Base-by-base conservation (phyloP, 371 early-diverging fungal species). In the Actinomortierella ambigua region DNA sequence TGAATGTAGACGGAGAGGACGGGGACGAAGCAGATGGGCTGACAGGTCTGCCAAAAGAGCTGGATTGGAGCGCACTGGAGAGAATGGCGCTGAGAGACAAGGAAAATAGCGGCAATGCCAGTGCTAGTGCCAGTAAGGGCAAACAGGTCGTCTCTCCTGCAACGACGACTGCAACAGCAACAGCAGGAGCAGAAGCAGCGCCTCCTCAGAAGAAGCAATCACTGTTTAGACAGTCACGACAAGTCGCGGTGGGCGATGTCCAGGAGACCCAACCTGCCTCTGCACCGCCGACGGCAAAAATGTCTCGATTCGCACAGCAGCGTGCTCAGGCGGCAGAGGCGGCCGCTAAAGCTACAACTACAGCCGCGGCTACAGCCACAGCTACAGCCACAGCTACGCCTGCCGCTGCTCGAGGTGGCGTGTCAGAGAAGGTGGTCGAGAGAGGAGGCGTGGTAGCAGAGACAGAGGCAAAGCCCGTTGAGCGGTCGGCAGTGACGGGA, bases 201-300 rank as follows among this genome's bases (percentile, higher is more conserved):
- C 65, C 71, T 13, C n/a, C 65, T 13, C 62, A 58, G 48, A 70
- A 70, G 29, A 70, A 70, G 34, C 26, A 40, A 5, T 70, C 71
- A 2, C 40, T 65, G 22, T 65, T 65, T 42, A 70, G 62, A 26
- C 71, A 70, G 43, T 34, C 55, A 9, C 52, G 65, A 41, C 34
- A 34, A 11, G 34, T 4, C 4, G 34, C 34, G 4, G 34, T 34
- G 11, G 34, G 34, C 11, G 34, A 34, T 6, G 55, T 51, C n/a
- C 29, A 46, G n/a, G 50, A 50, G 39, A 20, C 52, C 0, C 18
- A 14, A 18, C 41, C 42, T 13, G 29, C 24, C 8, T 13, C 50
- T 52, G 7, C 52, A 47, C 24, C 27, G 18, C 58, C 14, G 24
- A 22, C 54, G 22, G 26, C 52, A 49, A 70, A 61, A 44, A 49